Base-by-base conservation (phyloP, 2,329 filamentous ascomycete species). In the Atkinsonella texensis region DNA sequence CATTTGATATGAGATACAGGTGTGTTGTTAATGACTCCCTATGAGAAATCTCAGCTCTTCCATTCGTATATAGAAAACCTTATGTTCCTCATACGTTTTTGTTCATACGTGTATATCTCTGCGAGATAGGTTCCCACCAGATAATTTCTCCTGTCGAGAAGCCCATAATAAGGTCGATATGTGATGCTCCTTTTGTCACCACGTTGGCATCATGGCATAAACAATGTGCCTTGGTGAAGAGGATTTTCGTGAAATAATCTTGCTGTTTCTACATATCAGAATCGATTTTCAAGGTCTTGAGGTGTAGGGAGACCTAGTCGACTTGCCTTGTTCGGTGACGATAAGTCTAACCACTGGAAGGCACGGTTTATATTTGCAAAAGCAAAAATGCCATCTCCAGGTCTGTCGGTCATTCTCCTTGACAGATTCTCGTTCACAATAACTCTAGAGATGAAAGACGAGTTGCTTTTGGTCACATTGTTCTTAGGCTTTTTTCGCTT, bases 381-480 rank as follows among this genome's bases (percentile, higher is more conserved):
- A 2, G 85, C 87, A 68, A 93, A 95, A 3, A 93, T 68, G 1
- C 89, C 90, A 56, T 93, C 87, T 2, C 75, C 74, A 12, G 83
- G 81, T 55, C 88, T 83, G 33, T 97, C 93, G 47, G 81, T 79
- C 56, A 97, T 68, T 57, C 87, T 83, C 68, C 93, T 95, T 20
- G 79, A 76, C 51, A 94, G 68, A 4, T 77, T 76, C 60, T 98
- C 93, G 62, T 95, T 87, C 15, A 89, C 84, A 57, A 97, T 95
- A 33, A 96, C 91, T 51, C 93, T 76, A n/a, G 91, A 96, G 32
- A 98, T 93, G 64, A 96, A 98, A 0, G 91, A 95, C 10, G 93
- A 98, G 68, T 95, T 97, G 71, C 89, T 97, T 74, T 98, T 98
- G 49, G 91, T 84, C 67, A 98, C 93, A 67, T 94, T 97, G 69